Evolutionary conservation across 768 basidiomycete species (phyloP).

Genomic region (Jaapia argillacea): DNA sequence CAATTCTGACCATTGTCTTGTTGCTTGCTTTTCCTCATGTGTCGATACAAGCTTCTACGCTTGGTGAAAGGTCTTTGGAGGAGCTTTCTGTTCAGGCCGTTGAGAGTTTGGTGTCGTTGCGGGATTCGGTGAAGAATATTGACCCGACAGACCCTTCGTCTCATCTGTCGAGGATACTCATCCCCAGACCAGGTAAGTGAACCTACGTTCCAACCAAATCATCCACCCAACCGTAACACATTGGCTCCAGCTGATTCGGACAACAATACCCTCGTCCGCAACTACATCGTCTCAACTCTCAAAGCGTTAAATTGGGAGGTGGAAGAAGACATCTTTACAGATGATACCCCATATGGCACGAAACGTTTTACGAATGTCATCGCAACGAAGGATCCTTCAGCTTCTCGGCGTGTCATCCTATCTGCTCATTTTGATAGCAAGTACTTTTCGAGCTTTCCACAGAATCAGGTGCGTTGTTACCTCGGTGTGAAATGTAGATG

Average conservation of each 20-base stretch:
- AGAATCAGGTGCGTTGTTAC: slow-evolving; percentile 62
- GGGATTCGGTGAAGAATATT: slow-evolving; percentile 58
- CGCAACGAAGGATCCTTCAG: slow-evolving; percentile 88
- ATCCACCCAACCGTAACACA: no score
- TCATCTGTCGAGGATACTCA: slow-evolving; percentile 75
- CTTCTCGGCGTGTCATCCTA: slow-evolving; percentile 72
- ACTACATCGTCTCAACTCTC: slow-evolving; percentile 70
- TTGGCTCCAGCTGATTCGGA: slow-evolving; percentile 58
- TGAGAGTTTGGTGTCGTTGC: slow-evolving; percentile 35
- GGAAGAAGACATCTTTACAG: slow-evolving; percentile 76
- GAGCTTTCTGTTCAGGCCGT: slow-evolving; percentile 43
- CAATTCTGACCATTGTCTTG: no score
- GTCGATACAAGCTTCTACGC: slow-evolving; percentile 12
- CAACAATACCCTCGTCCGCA: slow-evolving; percentile 73
- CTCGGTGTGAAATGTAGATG: no score
- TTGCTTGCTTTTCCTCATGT: neutral
- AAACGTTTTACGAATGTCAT: slow-evolving; percentile 85
- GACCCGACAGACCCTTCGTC: slow-evolving; percentile 57
- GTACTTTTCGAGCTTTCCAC: slow-evolving; percentile 61
- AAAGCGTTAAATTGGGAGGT: slow-evolving; percentile 76
- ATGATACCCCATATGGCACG: slow-evolving; percentile 69
- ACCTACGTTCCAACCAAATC: slow-evolving; percentile 5
- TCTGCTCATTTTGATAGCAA: slow-evolving; percentile 94
- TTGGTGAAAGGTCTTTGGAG: slow-evolving; percentile 25
- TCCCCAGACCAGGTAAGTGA: slow-evolving; percentile 69